Base-by-base conservation (phyloP, 1,284 basidiomycete species). In the Apiotrichum montevideense region DNA sequence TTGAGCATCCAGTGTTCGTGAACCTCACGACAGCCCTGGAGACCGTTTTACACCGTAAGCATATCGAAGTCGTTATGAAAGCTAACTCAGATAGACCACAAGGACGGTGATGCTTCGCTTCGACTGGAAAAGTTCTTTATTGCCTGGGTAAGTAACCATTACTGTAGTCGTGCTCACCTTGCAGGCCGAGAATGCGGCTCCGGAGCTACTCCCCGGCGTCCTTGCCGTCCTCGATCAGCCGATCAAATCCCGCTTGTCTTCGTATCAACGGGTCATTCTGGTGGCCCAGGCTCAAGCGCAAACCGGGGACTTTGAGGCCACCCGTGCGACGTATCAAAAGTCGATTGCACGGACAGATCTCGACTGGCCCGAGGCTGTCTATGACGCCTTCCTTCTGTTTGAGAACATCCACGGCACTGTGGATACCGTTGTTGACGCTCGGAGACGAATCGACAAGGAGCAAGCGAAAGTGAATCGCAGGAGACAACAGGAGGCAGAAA, bases 331-430 rank as follows among this genome's bases (percentile, higher is more conserved):
- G 4, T 92, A 88, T 75, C 76, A 78, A 21, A 82, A 85, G 55
- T 79, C 86, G 11, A 82, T 84, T 8, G 68, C 62, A 52, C 78
- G 79, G 46, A 63, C 66, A 5, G 87, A 86, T 70, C 67, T 95
- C 43, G 93, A 97, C 74, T 96, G 92, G 87, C 90, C 93, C 0
- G 92, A 96, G 73, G 87, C 85, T 3, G 79, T 98, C 5, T 90
- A 90, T 83, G 88, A 93, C 57, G 87, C 88, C 0, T 96, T 90
- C 87, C 70, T 86, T 4, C 77, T 81, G 13, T 96, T 98, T 64
- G 95, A 98, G 71, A 85, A 90, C 61, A 77, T 88, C 3, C 81
- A 90, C 64, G 95, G 95, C 1, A 80, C 82, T 7, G 77, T 90
- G 6, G 78, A 83, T 43, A 84, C 86, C 5, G 74, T 96, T 14